Evolutionary conservation across 208 protist species (phyloP).

Genomic region (Trypanosoma mega): DNA sequence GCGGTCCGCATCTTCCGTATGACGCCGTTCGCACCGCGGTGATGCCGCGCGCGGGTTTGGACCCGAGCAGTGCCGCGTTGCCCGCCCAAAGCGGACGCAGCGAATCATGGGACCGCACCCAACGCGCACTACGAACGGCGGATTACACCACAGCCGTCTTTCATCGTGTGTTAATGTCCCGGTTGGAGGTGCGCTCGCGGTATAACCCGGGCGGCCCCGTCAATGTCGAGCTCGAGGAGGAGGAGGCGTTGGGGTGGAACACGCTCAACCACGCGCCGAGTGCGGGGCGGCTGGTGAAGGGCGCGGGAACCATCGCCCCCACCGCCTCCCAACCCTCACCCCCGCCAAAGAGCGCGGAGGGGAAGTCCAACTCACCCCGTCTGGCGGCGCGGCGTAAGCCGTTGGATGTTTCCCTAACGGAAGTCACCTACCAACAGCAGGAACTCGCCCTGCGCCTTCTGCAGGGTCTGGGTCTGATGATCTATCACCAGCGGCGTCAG

Average conservation of each 20-base stretch:
- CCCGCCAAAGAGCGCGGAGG: neutral
- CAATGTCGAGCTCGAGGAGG: slow-evolving; percentile 30
- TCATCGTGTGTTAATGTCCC: slow-evolving; percentile 56
- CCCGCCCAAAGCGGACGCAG: slow-evolving; percentile 1
- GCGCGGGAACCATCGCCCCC: neutral
- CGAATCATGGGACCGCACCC: slow-evolving; percentile 51
- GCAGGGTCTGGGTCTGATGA: slow-evolving; percentile 72
- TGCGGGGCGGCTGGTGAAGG: neutral
- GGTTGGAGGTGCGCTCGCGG: slow-evolving; percentile 43
- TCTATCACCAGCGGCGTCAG: slow-evolving; percentile 71
- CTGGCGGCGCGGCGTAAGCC: slow-evolving; percentile 12
- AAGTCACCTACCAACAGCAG: slow-evolving; percentile 80
- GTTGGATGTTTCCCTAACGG: slow-evolving; percentile 41
- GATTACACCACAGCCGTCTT: slow-evolving; percentile 70
- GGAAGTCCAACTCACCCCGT: neutral
- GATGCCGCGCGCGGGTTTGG: slow-evolving; percentile 16
- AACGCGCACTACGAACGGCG: slow-evolving; percentile 52
- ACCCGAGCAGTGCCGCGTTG: slow-evolving; percentile 4
- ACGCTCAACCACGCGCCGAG: slow-evolving; percentile 29
- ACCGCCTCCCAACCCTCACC: neutral
- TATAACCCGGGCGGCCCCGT: slow-evolving; percentile 54
- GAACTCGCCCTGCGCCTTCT: slow-evolving; percentile 78
- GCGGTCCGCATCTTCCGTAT: slow-evolving; percentile 39
- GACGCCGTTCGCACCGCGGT: slow-evolving; percentile 62
- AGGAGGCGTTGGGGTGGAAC: slow-evolving; percentile 32